Evolutionary conservation across 768 basidiomycete species (phyloP).

Genomic region (Agrocybe chaxingu): DNA sequence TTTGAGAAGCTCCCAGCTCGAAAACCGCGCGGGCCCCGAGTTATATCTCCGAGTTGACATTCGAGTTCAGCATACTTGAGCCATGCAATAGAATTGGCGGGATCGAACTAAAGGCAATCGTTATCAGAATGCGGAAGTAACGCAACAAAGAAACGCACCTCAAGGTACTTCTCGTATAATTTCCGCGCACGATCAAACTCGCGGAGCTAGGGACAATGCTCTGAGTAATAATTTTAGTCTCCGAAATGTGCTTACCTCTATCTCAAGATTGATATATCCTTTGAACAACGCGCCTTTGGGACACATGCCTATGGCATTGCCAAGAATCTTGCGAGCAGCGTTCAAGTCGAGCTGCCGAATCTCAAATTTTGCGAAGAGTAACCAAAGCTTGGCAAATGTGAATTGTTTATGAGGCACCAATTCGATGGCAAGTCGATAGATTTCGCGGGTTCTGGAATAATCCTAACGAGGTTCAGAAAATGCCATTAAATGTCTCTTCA

Average conservation of each 20-base stretch:
- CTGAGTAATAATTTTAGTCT: not conserved
- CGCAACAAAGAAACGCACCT: constrained; percentile 81
- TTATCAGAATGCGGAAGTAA: constrained; percentile 38
- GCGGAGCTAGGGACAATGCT: constrained; percentile 52
- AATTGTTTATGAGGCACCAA: constrained; percentile 96
- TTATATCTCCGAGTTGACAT: constrained; percentile 78
- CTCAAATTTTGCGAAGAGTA: constrained; percentile 91
- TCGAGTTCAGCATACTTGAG: constrained; percentile 95
- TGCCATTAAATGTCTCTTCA: not conserved
- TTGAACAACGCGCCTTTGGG: constrained; percentile 96
- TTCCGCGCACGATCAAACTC: constrained; percentile 94
- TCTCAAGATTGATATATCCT: constrained; percentile 91
- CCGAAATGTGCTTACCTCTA: constrained; percentile 58
- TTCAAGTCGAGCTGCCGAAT: constrained; percentile 76
- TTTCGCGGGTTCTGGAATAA: constrained; percentile 78
- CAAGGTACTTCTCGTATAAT: constrained; percentile 92
- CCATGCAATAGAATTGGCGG: constrained; percentile 91
- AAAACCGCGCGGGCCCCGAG: constrained; percentile 89
- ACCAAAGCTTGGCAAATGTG: constrained; percentile 97
- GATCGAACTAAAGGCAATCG: constrained; percentile 57
- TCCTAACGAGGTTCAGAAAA: constrained; percentile 46
- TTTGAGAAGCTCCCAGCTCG: constrained; percentile 84
- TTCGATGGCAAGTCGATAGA: constrained; percentile 85
- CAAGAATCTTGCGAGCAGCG: constrained; percentile 86
- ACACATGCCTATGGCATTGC: constrained; percentile 90